phyloP scores from a whole-genome alignment of 441 rosid species.

The Capsella rubella region DNA sequence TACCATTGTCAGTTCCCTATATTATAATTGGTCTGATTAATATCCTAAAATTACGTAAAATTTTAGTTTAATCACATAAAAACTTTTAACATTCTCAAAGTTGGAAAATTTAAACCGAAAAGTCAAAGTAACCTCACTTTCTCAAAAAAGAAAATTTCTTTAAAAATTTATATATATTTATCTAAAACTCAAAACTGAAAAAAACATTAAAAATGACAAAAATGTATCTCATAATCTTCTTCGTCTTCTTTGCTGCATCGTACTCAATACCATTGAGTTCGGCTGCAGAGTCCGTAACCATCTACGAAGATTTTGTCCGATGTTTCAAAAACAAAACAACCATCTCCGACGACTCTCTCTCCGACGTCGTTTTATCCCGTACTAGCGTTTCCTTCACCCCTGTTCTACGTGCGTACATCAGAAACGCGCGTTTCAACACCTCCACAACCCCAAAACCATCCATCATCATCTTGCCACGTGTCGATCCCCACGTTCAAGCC shows the following conservation, averaged over 20 bases:
- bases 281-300: constrained; percentile 33
- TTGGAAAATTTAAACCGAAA: constrained; percentile 20
- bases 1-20: background rate
- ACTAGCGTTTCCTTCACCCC: constrained; percentile 42
- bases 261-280: constrained; percentile 26
- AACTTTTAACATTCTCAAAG: background rate
- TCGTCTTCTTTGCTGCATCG: constrained; percentile 26
- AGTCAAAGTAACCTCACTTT: constrained; percentile 14
- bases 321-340: constrained; percentile 41
- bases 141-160: background rate
- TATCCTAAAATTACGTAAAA: background rate
- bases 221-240: background rate
- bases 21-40: background rate
- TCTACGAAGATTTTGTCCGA: constrained; percentile 40
- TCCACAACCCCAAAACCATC: constrained; percentile 50
- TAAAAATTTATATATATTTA: background rate
- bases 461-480: constrained; percentile 47
- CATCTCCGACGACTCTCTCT: background rate
- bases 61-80: constrained; percentile 1
- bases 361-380: constrained; percentile 38
- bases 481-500: constrained; percentile 50
- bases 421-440: constrained; percentile 48
- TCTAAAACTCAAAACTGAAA: constrained; percentile 4
- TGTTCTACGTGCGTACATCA: constrained; percentile 36
- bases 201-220: background rate